These are phyloP conservation scores for maize (Zea mays) DNA, from an alignment of 176 grass and related monocot genomes.

Conservation along the genomic window Zm-B73-REFERENCE-NAM-5.0 NC_050098.1:209463001-209463500, in stretches of 20 bases:
- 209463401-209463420: constrained; percentile 35
- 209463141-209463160: too few relatives aligned
- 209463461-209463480: not conserved
- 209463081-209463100: too few relatives aligned
- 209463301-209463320: constrained; percentile 8
- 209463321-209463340: not conserved
- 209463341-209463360: constrained; percentile 26
- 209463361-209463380: constrained; percentile 39
- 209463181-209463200: not conserved
- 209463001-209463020: too few relatives aligned
- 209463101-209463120: too few relatives aligned
- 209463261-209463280: constrained; percentile 30
- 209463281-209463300: constrained; percentile 31
- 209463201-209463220: not conserved
- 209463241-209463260: constrained; percentile 24
- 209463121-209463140: too few relatives aligned
- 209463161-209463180: not conserved
- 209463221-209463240: too few relatives aligned
- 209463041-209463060: too few relatives aligned
- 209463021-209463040: too few relatives aligned
- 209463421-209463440: constrained; percentile 41
- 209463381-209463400: constrained; percentile 1
- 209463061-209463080: too few relatives aligned
- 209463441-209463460: constrained; percentile 38
- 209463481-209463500: not conserved